Conservation (phyloP, 495 filamentous ascomycete genomes). For the Xylaria venustula region DNA sequence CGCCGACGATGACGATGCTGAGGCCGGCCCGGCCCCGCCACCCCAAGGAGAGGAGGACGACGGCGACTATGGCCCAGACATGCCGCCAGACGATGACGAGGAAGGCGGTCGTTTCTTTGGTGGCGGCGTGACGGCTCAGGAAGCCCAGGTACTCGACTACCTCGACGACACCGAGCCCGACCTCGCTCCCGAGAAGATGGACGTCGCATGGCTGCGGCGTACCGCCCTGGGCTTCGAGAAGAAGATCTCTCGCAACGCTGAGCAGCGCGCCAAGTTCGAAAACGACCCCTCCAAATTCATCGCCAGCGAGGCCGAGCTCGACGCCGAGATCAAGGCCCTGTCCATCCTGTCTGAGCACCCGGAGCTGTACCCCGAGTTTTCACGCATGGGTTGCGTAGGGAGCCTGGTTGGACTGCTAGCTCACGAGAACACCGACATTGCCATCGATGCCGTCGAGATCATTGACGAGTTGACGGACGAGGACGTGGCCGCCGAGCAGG, state of each 20-base stretch:
- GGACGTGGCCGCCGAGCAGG: conserved; percentile 80
- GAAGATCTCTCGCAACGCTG: conserved; percentile 88
- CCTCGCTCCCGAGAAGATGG: conserved; percentile 69
- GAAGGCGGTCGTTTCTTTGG: conserved; percentile 96
- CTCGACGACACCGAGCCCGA: conserved; percentile 48
- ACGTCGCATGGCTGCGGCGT: conserved; percentile 77
- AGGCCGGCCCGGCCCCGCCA: conserved; percentile 46
- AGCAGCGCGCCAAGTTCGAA: conserved; percentile 85
- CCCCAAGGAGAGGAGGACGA: conserved; percentile 32
- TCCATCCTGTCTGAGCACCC: conserved; percentile 87
- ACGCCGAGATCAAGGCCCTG: conserved; percentile 83
- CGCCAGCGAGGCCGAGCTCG: conserved; percentile 78
- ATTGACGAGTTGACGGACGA: conserved; percentile 92
- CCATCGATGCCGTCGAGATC: conserved; percentile 87
- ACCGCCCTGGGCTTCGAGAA: conserved; percentile 85
- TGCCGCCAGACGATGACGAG: conserved; percentile 78
- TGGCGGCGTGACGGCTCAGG: conserved; percentile 77
- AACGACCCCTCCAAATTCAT: conserved; percentile 78
- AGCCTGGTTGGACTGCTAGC: conserved; percentile 79
- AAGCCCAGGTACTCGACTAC: conserved; percentile 85
- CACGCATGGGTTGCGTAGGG: conserved; percentile 70
- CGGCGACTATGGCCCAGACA: conserved; percentile 66
- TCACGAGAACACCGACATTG: conserved; percentile 97
- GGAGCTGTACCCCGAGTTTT: conserved; percentile 80
- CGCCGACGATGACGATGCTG: conserved; percentile 60